Percentiles rank a stretch among this genome's conserved stretches.
Evolutionary conservation across 441 rosid genomes (phyloP).

Genomic region (Pelargonium fulgidum): DNA sequence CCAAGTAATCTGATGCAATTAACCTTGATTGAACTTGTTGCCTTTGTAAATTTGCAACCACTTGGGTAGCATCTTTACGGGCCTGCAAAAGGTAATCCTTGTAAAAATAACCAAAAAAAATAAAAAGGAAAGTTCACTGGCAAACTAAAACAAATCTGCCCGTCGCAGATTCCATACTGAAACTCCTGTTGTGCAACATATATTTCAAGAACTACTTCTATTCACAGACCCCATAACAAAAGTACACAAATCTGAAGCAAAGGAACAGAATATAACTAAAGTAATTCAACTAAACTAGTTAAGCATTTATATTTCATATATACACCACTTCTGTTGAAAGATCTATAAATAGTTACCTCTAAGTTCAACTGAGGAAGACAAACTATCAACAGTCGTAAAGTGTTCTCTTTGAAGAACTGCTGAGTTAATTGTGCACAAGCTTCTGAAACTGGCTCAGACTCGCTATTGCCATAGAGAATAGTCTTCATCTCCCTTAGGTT

Average conservation of each 20-base stretch:
- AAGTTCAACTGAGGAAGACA: slow-evolving; percentile 79
- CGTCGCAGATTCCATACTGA: neutral
- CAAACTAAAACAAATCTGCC: slow-evolving; percentile 3
- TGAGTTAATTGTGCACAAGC: slow-evolving; percentile 87
- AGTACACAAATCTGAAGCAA: too few species aligned
- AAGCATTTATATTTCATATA: neutral
- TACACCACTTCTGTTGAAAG: neutral
- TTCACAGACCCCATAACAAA: too few species aligned
- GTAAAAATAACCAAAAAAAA: slow-evolving; percentile 18
- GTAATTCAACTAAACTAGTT: neutral
- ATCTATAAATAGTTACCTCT: slow-evolving; percentile 44
- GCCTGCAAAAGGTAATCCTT: slow-evolving; percentile 42
- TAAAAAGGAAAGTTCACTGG: neutral
- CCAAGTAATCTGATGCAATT: slow-evolving; percentile 88
- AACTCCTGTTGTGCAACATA: slow-evolving; percentile 9
- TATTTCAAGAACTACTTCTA: too few species aligned
- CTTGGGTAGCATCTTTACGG: slow-evolving; percentile 93
- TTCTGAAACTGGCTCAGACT: slow-evolving; percentile 86
- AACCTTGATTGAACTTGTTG: slow-evolving; percentile 80
- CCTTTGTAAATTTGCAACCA: slow-evolving; percentile 89
- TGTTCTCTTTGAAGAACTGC: slow-evolving; percentile 79
- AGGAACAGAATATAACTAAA: neutral
- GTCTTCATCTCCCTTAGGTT: slow-evolving; percentile 78
- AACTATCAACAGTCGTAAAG: slow-evolving; percentile 58
- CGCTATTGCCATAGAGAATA: slow-evolving; percentile 84